These are phyloP conservation scores for Penicillium silybi DNA, from an alignment of 495 filamentous ascomycete species.

Conservation along the genomic window DNA sequence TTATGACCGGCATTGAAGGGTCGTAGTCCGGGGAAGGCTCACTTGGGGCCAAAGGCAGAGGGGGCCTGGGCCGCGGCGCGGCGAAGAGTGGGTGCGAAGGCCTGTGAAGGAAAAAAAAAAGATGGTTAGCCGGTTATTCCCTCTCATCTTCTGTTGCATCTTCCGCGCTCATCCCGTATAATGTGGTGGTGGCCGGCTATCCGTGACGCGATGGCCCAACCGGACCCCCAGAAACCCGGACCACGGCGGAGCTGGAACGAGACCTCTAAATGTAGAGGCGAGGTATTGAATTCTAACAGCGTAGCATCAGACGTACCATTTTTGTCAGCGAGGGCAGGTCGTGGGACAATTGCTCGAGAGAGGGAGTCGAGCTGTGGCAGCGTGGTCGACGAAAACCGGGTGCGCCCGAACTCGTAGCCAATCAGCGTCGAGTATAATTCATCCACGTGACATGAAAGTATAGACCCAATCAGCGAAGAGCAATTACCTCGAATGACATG, in stretches of 20 bases:
- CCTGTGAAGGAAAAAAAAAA: slow-evolving; percentile 15
- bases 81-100: slow-evolving; percentile 41
- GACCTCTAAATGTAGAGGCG: background rate
- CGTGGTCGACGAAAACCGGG: slow-evolving; percentile 41
- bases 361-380: slow-evolving; percentile 20
- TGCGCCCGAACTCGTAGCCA: slow-evolving; percentile 26
- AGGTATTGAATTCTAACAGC: background rate
- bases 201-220: slow-evolving; percentile 8
- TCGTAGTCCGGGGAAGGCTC: slow-evolving; percentile 23
- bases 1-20: background rate
- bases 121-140: slow-evolving; percentile 22
- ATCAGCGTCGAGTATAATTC: slow-evolving; percentile 14
- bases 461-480: background rate
- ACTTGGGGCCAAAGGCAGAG: slow-evolving; percentile 43
- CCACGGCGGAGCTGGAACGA: background rate
- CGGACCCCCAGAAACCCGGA: background rate
- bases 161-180: slow-evolving; percentile 9
- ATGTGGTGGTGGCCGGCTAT: slow-evolving; percentile 2
- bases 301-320: slow-evolving; percentile 24
- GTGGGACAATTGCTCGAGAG: slow-evolving; percentile 29
- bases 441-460: slow-evolving; percentile 3
- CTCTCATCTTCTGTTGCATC: background rate
- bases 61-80: slow-evolving; percentile 41
- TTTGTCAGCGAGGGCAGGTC: slow-evolving; percentile 21
- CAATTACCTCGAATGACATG: background rate